Evolutionary conservation across 2,329 filamentous ascomycete genomes (phyloP).

Genomic region (Nigrospora oryzae): DNA sequence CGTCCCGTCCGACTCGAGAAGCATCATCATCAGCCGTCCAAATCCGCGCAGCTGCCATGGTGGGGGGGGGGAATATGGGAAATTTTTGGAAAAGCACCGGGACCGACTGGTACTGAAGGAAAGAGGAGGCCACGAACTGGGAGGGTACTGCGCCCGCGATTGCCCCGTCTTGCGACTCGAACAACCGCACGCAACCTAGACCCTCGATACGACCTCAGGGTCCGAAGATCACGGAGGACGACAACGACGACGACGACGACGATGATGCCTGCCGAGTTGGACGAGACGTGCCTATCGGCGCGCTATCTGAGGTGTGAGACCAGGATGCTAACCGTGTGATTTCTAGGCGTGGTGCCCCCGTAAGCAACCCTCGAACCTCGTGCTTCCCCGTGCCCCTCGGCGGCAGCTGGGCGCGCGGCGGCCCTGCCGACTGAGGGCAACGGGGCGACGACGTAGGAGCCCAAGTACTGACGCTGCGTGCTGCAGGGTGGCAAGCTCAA

Average conservation of each 20-base stretch:
- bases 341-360: slow-evolving; percentile 75
- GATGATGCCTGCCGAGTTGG: background rate
- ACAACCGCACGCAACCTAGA: no score
- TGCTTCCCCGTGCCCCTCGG: no score
- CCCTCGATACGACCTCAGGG: background rate
- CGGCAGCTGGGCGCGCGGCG: no score
- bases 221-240: background rate
- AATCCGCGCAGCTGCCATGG: background rate
- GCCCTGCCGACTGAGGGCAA: no score
- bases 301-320: background rate
- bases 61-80: background rate
- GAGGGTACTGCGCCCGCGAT: no score
- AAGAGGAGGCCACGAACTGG: no score
- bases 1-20: background rate
- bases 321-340: slow-evolving; percentile 7
- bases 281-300: background rate
- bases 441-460: no score
- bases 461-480: no score
- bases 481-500: slow-evolving; percentile 23
- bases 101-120: no score
- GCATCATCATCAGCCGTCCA: background rate
- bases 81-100: no score
- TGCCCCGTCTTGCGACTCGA: no score
- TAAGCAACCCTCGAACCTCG: slow-evolving; percentile 67
- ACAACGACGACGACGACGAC: background rate